These are phyloP conservation scores for Schwanniomyces etchellsii DNA, from an alignment of 1,139 yeast species.

Conservation along the genomic window DNA sequence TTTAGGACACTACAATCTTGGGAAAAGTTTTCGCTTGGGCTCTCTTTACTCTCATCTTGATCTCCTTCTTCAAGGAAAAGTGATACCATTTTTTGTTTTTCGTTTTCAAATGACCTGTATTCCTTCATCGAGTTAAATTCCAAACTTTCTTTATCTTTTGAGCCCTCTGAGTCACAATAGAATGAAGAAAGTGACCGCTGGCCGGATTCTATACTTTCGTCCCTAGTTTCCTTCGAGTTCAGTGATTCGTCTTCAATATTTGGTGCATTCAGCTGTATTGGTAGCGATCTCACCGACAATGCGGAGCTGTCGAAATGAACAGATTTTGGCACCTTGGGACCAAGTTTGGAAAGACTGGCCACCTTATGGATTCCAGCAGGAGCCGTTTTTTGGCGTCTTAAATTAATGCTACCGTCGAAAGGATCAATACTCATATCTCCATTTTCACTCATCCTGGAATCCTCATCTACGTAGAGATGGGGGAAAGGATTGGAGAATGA, in stretches of 20 bases:
- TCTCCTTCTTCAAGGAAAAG: not conserved
- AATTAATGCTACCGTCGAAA: slow-evolving; percentile 5
- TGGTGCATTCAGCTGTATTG: no score
- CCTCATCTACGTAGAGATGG: slow-evolving; percentile 5
- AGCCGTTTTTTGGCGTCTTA: slow-evolving; percentile 7
- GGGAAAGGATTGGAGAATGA: slow-evolving; percentile 6
- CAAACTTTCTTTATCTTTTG: not conserved
- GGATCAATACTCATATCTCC: slow-evolving; percentile 9
- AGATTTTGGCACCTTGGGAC: slow-evolving; percentile 5
- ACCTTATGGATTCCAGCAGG: slow-evolving; percentile 4
- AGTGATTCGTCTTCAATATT: no score
- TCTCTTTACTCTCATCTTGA: no score
- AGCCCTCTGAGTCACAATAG: slow-evolving; percentile 4
- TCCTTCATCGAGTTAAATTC: slow-evolving; percentile 3
- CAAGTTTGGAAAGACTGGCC: slow-evolving; percentile 7
- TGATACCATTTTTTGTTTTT: slow-evolving; percentile 3
- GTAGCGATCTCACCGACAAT: not conserved
- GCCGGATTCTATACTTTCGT: slow-evolving; percentile 3
- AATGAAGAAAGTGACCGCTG: slow-evolving; percentile 5
- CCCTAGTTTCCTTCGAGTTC: no score
- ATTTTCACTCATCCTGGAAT: slow-evolving; percentile 4
- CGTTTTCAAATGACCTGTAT: slow-evolving; percentile 5
- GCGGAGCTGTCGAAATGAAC: slow-evolving; percentile 6
- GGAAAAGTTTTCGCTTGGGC: no score
- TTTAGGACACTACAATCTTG: no score